Evolutionary conservation across 805 yeast genomes (phyloP).

Genomic region (Metschnikowia aberdeeniae): DNA sequence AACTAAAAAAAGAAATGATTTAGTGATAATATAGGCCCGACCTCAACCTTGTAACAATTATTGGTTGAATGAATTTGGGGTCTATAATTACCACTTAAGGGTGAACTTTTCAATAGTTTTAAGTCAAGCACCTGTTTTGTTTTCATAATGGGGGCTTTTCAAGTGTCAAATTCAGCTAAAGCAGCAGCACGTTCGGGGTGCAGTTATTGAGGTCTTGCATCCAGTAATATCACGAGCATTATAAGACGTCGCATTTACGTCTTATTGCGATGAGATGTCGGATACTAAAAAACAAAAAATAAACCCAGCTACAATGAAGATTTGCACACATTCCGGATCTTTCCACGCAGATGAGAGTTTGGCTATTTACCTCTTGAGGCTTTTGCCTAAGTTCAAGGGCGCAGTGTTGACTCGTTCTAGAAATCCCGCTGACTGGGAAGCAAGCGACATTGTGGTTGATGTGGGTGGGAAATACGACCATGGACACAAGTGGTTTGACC

Average conservation of each 20-base stretch:
- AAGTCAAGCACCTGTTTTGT: no score
- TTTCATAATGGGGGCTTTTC: no score
- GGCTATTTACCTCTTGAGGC: constrained; percentile 81
- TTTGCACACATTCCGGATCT: constrained; percentile 89
- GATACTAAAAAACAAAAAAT: constrained; percentile 19
- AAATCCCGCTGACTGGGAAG: constrained; percentile 76
- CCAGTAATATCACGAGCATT: constrained; percentile 12
- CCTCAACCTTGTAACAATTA: no score
- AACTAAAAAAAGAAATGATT: no score
- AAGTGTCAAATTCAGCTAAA: no score
- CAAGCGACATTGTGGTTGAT: constrained; percentile 89
- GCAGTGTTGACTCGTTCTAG: constrained; percentile 80
- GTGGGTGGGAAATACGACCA: constrained; percentile 86
- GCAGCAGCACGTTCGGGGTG: no score
- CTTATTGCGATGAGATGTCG: constrained; percentile 13
- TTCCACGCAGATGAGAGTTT: constrained; percentile 97
- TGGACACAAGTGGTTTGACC: constrained; percentile 82
- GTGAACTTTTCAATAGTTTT: no score
- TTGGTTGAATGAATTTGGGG: no score
- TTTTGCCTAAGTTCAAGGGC: constrained; percentile 62
- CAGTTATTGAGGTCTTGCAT: background rate
- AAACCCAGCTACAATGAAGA: constrained; percentile 37
- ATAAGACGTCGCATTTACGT: background rate
- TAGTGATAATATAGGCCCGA: no score
- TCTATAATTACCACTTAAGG: no score